A percentile compares a stretch with the other conserved stretches of the same genome.
Evolutionary conservation across 352 stramenopile genomes (phyloP).

Genomic region (Elongisporangium undulatum): DNA sequence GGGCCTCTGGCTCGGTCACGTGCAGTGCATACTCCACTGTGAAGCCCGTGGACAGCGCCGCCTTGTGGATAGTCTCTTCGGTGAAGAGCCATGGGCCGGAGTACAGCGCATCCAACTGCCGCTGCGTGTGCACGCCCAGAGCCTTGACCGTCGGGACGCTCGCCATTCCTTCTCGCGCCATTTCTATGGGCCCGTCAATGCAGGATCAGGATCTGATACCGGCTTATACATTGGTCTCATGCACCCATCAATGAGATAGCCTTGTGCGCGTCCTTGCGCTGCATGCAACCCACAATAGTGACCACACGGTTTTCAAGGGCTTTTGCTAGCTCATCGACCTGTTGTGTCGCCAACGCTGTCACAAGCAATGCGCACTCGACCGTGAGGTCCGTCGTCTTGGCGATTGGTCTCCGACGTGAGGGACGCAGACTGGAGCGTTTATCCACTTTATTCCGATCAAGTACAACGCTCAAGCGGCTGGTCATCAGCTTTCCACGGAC

Average conservation of each 20-base stretch:
- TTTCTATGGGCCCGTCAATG: not conserved
- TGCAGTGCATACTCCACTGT: conserved; percentile 47
- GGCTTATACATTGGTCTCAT: too few relatives aligned
- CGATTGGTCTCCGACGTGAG: conserved; percentile 19
- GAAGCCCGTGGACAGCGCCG: conserved; percentile 30
- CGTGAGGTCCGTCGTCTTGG: conserved; percentile 24
- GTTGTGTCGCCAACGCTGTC: conserved; percentile 1
- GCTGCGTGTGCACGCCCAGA: conserved; percentile 29
- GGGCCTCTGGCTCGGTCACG: conserved; percentile 4
- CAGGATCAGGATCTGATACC: not conserved
- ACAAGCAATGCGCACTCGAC: conserved; percentile 47
- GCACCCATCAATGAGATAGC: too few relatives aligned
- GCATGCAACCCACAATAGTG: conserved; percentile 19
- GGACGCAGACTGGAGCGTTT: conserved; percentile 33
- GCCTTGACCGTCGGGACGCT: conserved; percentile 11
- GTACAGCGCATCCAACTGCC: conserved; percentile 48
- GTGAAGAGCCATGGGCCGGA: conserved; percentile 35
- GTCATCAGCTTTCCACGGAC: not conserved
- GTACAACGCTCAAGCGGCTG: not conserved
- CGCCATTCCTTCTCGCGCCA: not conserved
- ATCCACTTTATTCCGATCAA: conserved; percentile 32
- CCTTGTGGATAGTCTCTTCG: conserved; percentile 20
- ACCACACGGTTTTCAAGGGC: conserved; percentile 15
- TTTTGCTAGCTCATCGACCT: conserved; percentile 4
- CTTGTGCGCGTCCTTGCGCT: conserved; percentile 20